These are phyloP conservation scores for Dryas octopetala DNA, from an alignment of 306 rosid species.

Conservation along the genomic window DNA sequence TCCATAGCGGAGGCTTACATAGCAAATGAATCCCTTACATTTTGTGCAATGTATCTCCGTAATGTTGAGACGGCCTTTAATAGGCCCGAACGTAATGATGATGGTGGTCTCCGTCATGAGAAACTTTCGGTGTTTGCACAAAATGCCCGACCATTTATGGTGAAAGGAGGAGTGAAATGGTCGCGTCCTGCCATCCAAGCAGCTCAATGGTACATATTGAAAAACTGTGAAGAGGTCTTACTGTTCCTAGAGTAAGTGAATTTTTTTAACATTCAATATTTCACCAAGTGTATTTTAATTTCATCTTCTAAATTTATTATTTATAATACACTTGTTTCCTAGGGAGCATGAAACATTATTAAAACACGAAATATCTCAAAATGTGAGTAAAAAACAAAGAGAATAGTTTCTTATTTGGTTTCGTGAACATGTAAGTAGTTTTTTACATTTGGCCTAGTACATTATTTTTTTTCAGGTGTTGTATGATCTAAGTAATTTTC, in stretches of 20 bases:
- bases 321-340: not conserved
- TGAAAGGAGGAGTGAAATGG: too few relatives aligned
- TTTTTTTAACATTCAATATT: not conserved
- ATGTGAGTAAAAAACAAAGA: not conserved
- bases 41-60: not conserved
- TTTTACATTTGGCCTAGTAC: too few relatives aligned
- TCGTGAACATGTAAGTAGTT: not conserved
- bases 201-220: not conserved
- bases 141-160: not conserved
- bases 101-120: not conserved
- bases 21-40: not conserved
- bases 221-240: not conserved
- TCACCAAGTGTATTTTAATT: too few relatives aligned
- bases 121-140: not conserved
- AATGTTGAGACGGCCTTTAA: not conserved
- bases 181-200: accelerated
- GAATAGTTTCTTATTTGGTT: not conserved
- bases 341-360: not conserved
- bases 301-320: too few relatives aligned
- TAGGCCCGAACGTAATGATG: not conserved
- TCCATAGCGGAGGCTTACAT: not conserved
- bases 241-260: not conserved
- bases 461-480: too few relatives aligned
- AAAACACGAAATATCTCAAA: not conserved
- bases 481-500: not conserved